phyloP scores from a whole-genome alignment of 169 alveolate genomes.

The Plasmodium vivax region DNA sequence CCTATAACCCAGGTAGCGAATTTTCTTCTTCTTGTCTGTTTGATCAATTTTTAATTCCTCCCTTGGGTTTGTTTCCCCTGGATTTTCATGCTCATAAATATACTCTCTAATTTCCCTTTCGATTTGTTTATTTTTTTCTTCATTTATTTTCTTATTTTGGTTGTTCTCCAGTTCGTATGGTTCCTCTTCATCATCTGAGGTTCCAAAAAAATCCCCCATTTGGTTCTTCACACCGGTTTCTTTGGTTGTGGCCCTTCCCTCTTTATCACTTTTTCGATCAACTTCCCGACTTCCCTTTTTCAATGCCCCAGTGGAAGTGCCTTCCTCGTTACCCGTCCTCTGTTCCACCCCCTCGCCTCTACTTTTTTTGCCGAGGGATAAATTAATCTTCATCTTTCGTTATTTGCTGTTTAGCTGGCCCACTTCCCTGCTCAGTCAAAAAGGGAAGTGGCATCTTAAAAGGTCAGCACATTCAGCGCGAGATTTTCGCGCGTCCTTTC shows the following conservation, averaged over 20 bases:
- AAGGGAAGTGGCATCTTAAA: neutral
- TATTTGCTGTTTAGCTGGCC: neutral
- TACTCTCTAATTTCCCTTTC: slow-evolving; percentile 49
- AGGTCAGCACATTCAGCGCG: neutral
- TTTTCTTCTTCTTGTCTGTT: neutral
- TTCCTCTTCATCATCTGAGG: slow-evolving; percentile 47
- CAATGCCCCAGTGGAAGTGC: neutral
- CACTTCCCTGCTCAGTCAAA: neutral
- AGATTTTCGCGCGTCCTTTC: neutral
- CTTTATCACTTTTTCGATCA: neutral
- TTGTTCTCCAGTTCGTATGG: slow-evolving; percentile 32
- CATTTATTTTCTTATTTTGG: slow-evolving; percentile 21
- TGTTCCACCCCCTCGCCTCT: neutral
- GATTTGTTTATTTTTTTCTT: slow-evolving; percentile 38
- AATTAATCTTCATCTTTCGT: slow-evolving; percentile 43
- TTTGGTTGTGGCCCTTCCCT: neutral
- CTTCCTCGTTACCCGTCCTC: neutral
- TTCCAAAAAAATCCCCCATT: neutral
- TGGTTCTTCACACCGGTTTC: slow-evolving; percentile 2
- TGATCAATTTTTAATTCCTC: neutral
- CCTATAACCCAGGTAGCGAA: slow-evolving; percentile 60
- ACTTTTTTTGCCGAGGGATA: slow-evolving; percentile 36
- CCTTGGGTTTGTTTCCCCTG: neutral
- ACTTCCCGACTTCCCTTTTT: neutral
- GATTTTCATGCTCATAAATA: slow-evolving; percentile 48